Evolutionary conservation across 2,329 filamentous ascomycete species (phyloP).

Genomic region (Lachnum nothofagi): DNA sequence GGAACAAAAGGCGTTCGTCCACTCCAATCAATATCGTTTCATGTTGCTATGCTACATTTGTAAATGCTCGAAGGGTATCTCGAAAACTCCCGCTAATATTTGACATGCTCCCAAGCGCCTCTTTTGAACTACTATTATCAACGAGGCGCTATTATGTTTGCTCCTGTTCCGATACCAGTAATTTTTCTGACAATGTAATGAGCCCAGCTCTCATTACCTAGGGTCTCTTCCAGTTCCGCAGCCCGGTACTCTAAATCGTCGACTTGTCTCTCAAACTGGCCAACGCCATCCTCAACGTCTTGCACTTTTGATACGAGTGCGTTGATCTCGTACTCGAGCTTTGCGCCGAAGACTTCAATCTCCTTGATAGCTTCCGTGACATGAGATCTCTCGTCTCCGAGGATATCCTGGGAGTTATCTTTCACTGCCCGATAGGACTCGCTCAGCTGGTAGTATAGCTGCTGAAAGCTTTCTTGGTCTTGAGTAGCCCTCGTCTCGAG

Average conservation of each 20-base stretch:
- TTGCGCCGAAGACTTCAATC: constrained; percentile 73
- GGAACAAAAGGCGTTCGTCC: constrained; percentile 17
- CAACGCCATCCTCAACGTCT: constrained; percentile 79
- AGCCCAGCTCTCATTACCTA: constrained; percentile 31
- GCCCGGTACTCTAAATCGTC: constrained; percentile 63
- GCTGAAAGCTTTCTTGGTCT: constrained; percentile 61
- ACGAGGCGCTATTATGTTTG: constrained; percentile 24
- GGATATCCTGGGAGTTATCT: constrained; percentile 61
- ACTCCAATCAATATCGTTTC: constrained; percentile 15
- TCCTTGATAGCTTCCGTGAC: constrained; percentile 70
- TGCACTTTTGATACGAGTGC: constrained; percentile 73
- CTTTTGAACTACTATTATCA: constrained; percentile 4
- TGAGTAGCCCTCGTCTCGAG: constrained; percentile 59
- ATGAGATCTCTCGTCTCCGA: constrained; percentile 63
- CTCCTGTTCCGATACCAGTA: constrained; percentile 32
- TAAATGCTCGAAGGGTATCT: constrained; percentile 29
- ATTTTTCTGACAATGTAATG: constrained; percentile 32
- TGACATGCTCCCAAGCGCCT: constrained; percentile 15
- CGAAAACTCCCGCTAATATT: constrained; percentile 24
- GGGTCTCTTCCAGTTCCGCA: constrained; percentile 50
- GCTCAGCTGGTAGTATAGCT: constrained; percentile 63
- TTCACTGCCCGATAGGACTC: constrained; percentile 65
- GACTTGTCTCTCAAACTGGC: constrained; percentile 74
- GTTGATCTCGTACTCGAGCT: constrained; percentile 87
- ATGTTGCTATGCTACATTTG: constrained; percentile 11